These are phyloP conservation scores for Hapsidospora chrysogenum DNA, from an alignment of 495 filamentous ascomycete genomes.

Conservation along the genomic window DNA sequence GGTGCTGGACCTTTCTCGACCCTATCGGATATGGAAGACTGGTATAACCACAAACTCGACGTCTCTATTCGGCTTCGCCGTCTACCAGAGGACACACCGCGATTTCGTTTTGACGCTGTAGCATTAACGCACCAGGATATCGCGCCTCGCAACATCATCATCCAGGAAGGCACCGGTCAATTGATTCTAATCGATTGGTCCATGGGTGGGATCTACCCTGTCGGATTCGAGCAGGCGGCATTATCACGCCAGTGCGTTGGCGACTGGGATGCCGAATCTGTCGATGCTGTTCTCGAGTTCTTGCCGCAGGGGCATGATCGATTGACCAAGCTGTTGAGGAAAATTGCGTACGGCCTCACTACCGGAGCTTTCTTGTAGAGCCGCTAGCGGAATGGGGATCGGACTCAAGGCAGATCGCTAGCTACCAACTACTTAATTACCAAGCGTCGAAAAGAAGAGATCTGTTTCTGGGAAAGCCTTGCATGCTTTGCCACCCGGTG, in stretches of 20 bases:
- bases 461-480: too few species aligned
- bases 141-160: conserved; percentile 4
- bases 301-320: not conserved
- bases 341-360: not conserved
- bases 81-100: not conserved
- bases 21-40: not conserved
- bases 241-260: not conserved
- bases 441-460: too few species aligned
- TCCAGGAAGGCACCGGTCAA: conserved; percentile 5
- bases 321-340: not conserved
- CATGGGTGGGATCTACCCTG: not conserved
- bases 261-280: not conserved
- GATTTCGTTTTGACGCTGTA: not conserved
- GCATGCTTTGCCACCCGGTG: too few species aligned
- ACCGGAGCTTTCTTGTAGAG: not conserved
- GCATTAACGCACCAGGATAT: conserved; percentile 5
- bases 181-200: conserved; percentile 4
- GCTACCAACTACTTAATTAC: too few species aligned
- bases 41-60: not conserved
- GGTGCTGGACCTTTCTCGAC: not conserved
- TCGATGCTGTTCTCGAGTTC: not conserved
- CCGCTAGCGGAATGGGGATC: too few species aligned
- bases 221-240: not conserved
- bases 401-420: too few species aligned
- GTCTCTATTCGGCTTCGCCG: not conserved